Base-by-base conservation (phyloP, 1,284 basidiomycete genomes). In the Austroboletus olivaceoglutinosus region DNA sequence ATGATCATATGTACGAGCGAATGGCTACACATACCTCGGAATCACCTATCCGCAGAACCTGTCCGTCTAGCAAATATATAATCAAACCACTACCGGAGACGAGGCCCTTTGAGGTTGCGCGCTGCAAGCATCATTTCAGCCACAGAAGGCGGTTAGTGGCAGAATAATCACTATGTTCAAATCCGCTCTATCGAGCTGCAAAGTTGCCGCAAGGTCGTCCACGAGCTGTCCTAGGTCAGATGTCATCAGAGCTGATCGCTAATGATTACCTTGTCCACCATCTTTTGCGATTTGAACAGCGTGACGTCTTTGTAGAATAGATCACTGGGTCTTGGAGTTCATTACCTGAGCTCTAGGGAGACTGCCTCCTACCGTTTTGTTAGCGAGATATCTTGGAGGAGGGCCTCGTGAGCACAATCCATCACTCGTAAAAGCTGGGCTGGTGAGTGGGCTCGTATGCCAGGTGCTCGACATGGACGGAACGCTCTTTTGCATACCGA, bases 21-120 rank as follows among this genome's bases (percentile, higher is more conserved):
- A 9, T 31, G 12, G 33, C 4, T 12, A 9, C 18, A 18, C 47
- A 56, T 53, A 86, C 90, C 70, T 86, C 86, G 18, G 76, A 67
- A 61, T 86, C 76, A 54, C 73, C 76, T 16, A 76, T 70, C 1
- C 61, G 62, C 5, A 92, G 60, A 0, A 59, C 60, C 36, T 82
- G 81, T 1, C 84, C 86, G 42, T 76, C 72, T n/a, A 69, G 58
- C 10, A 90, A 72, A 48, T 76, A 70, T 7, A 95, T 78, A 1
- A 58, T 69, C 16, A 95, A 64, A 2, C 77, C 76, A 7, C 77
- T 74, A 0, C 93, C 89, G 43, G 82, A 85, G 36, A 94, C 74
- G 11, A 96, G 77, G 0, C 94, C 94, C 68, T 97, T 96, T 0
- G 90, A 81, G 0, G 92, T 82, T 2, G 94, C 93, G 45, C 89